Evolutionary conservation across 1,139 yeast species (phyloP).

Genomic region (Hansenula anomala): DNA sequence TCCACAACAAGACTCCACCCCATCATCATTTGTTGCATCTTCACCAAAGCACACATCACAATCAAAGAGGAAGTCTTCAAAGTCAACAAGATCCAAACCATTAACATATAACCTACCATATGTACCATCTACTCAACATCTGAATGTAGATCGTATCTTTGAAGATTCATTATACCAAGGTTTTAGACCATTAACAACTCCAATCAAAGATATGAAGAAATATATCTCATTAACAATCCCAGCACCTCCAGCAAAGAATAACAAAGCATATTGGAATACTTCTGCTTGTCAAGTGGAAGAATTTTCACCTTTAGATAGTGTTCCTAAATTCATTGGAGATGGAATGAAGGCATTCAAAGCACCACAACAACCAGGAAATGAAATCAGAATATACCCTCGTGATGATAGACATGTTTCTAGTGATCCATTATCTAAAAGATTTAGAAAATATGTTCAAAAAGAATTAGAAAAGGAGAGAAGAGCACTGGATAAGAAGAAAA

Average conservation of each 20-base stretch:
- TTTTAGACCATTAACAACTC: conserved; percentile 21
- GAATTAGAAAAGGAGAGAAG: no score
- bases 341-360: conserved; percentile 17
- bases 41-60: neutral
- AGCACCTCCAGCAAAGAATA: conserved; percentile 5
- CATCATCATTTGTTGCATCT: no score
- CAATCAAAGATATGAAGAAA: conserved; percentile 13
- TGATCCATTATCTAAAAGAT: neutral
- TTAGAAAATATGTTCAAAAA: neutral
- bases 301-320: conserved; percentile 19
- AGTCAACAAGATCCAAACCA: neutral
- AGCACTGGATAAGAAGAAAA: no score
- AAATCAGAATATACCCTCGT: conserved; percentile 16
- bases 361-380: conserved; percentile 21
- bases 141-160: conserved; percentile 12
- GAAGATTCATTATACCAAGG: conserved; percentile 18
- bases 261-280: conserved; percentile 16
- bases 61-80: neutral
- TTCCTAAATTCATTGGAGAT: conserved; percentile 23
- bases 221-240: conserved; percentile 17
- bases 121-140: conserved; percentile 21
- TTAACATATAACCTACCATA: conserved; percentile 9
- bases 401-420: no score
- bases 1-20: no score
- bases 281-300: conserved; percentile 15